Percentiles rank a stretch among this genome's conserved stretches.
These are phyloP conservation scores for Inga oerstediana DNA, from an alignment of 306 rosid species.

Conservation along the genomic window DNA sequence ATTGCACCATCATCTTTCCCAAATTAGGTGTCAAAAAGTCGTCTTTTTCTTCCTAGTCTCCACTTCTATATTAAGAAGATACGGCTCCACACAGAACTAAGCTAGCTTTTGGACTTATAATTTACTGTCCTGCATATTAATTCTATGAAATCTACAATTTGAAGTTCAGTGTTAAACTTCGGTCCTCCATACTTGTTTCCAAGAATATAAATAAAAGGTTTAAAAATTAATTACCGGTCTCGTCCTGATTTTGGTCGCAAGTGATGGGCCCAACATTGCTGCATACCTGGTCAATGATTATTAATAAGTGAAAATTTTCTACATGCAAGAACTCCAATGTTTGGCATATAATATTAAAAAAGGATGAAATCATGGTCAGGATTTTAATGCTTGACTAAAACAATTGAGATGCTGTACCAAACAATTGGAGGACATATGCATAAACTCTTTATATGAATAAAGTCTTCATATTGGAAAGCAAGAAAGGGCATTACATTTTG, in stretches of 20 bases:
- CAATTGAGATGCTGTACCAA: constrained; percentile 33
- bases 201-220: constrained; percentile 26
- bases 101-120: background rate
- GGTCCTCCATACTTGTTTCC: background rate
- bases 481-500: constrained; percentile 18
- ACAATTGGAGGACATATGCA: constrained; percentile 17
- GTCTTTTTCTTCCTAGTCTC: background rate
- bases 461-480: background rate
- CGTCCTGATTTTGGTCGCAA: constrained; percentile 61
- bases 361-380: constrained; percentile 11
- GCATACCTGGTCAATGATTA: constrained; percentile 73
- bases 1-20: background rate
- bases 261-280: constrained; percentile 89
- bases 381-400: constrained; percentile 29
- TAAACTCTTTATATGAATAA: constrained; percentile 27
- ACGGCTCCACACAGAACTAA: background rate
- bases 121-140: background rate
- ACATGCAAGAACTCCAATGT: constrained; percentile 22
- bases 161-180: constrained; percentile 6
- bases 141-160: constrained; percentile 18
- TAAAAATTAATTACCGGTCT: constrained; percentile 66
- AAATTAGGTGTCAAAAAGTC: background rate
- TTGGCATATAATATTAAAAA: constrained; percentile 27
- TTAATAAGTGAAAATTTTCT: constrained; percentile 1
- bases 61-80: constrained; percentile 3